Conservation (phyloP, 1,139 yeast genomes). For the Zygosaccharomyces sapae region DNA sequence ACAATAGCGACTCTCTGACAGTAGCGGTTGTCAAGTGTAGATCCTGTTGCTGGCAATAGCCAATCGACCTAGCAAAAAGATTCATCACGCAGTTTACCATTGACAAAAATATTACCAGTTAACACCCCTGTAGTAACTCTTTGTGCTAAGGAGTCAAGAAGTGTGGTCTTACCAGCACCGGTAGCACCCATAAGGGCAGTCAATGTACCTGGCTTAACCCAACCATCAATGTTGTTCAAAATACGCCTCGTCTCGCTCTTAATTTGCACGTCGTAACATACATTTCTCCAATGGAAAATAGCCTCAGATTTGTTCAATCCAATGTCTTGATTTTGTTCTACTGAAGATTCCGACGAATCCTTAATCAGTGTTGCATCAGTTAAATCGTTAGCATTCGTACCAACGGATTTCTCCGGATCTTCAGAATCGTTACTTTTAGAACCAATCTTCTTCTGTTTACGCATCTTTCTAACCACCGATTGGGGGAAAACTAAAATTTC, state of each 20-base stretch:
- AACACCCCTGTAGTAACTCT: slow-evolving; percentile 77
- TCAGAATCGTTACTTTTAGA: slow-evolving; percentile 17
- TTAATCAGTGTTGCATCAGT: slow-evolving; percentile 24
- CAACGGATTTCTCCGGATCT: slow-evolving; percentile 24
- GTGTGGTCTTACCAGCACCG: slow-evolving; percentile 83
- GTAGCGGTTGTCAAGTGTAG: slow-evolving; percentile 69
- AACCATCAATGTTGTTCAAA: slow-evolving; percentile 69
- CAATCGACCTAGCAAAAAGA: slow-evolving; percentile 75
- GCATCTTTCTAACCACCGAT: slow-evolving; percentile 40
- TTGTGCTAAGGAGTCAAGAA: slow-evolving; percentile 69
- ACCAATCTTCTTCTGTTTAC: slow-evolving; percentile 29
- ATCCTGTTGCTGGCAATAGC: slow-evolving; percentile 83
- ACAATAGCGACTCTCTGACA: slow-evolving; percentile 71
- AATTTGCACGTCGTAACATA: slow-evolving; percentile 68
- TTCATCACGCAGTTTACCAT: slow-evolving; percentile 61
- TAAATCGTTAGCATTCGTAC: slow-evolving; percentile 14
- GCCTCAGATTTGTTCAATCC: slow-evolving; percentile 37
- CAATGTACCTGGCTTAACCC: slow-evolving; percentile 74
- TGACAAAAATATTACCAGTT: slow-evolving; percentile 70
- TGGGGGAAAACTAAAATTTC: slow-evolving; percentile 68
- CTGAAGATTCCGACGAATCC: slow-evolving; percentile 19
- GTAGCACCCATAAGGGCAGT: slow-evolving; percentile 86
- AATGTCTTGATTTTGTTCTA: slow-evolving; percentile 13
- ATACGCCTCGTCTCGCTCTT: slow-evolving; percentile 62
- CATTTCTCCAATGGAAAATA: slow-evolving; percentile 76